Conservation (phyloP, 2,329 filamentous ascomycete genomes). For the Penicillium palitans region DNA sequence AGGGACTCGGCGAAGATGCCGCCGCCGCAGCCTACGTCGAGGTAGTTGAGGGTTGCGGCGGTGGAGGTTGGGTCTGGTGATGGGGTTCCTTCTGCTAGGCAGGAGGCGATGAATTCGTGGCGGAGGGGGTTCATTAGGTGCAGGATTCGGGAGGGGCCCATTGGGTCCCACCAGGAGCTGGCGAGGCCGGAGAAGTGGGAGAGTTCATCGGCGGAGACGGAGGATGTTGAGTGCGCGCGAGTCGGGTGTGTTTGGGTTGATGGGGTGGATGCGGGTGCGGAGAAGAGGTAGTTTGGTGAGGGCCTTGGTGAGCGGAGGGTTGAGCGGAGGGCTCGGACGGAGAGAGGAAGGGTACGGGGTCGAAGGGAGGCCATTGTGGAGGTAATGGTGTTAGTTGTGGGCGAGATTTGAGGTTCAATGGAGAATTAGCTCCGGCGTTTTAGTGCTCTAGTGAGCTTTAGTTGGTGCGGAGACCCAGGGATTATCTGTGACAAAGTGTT, state of each 20-base stretch:
- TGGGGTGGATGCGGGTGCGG: not conserved
- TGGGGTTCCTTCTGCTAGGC: conserved; percentile 59
- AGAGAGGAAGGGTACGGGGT: conserved; percentile 6
- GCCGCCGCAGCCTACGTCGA: conserved; percentile 93
- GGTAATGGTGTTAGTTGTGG: not conserved
- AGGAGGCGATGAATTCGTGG: conserved; percentile 82
- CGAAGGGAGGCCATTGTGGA: conserved; percentile 18
- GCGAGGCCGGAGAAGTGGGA: conserved; percentile 94
- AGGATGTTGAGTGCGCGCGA: conserved; percentile 52
- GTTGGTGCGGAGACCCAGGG: not conserved
- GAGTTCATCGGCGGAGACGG: conserved; percentile 85
- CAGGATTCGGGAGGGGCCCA: conserved; percentile 85
- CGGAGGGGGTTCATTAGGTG: conserved; percentile 98
- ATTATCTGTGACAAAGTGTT: not conserved
- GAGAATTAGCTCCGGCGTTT: not conserved
- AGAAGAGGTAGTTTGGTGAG: not conserved
- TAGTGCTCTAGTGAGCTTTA: conserved; percentile 4
- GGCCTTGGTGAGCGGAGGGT: conserved; percentile 3
- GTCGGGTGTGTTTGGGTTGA: not conserved
- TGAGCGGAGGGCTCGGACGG: conserved; percentile 13
- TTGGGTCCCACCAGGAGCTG: conserved; percentile 94
- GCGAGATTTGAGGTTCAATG: not conserved
- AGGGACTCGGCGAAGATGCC: conserved; percentile 86
- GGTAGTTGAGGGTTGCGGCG: conserved; percentile 56
- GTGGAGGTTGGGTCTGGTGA: conserved; percentile 29